Evolutionary conservation across 2,329 filamentous ascomycete species (phyloP).

Genomic region (Emmonsia crescens): DNA sequence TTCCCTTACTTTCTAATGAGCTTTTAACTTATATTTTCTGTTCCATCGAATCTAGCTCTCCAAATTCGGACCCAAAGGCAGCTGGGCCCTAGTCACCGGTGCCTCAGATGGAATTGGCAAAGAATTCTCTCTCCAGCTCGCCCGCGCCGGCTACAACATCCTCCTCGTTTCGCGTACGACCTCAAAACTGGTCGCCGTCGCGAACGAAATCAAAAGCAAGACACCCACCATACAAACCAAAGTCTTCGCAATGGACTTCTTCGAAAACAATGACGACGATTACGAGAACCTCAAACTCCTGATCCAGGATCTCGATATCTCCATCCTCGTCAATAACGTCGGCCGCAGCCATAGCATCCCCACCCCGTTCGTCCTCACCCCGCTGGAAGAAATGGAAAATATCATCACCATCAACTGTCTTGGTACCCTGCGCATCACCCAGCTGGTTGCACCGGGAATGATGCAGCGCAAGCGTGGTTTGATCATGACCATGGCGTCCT

Average conservation of each 20-base stretch:
- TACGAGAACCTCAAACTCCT: constrained; percentile 62
- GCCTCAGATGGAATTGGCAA: constrained; percentile 95
- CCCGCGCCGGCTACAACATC: constrained; percentile 85
- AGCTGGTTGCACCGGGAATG: constrained; percentile 76
- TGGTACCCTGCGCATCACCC: constrained; percentile 78
- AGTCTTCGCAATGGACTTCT: constrained; percentile 83
- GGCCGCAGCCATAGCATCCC: constrained; percentile 90
- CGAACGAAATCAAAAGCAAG: constrained; percentile 57
- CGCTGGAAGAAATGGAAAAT: constrained; percentile 66
- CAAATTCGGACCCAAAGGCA: constrained; percentile 81
- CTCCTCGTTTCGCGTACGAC: constrained; percentile 91
- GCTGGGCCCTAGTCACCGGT: constrained; percentile 89
- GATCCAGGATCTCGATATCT: constrained; percentile 64
- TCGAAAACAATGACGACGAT: constrained; percentile 65
- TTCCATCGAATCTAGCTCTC: constrained; percentile 51
- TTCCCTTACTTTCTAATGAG: background rate
- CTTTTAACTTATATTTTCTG: background rate
- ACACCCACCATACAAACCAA: constrained; percentile 61
- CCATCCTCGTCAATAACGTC: constrained; percentile 92
- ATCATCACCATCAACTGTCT: constrained; percentile 95
- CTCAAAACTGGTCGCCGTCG: constrained; percentile 72
- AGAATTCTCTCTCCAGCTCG: constrained; percentile 86
- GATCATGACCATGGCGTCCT: constrained; percentile 94
- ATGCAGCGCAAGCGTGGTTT: constrained; percentile 72
- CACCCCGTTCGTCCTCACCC: constrained; percentile 73